A percentile compares a stretch with the other conserved stretches of the same genome.
Evolutionary conservation across 768 basidiomycete species (phyloP).

Genomic region (Pulveroboletus sp.): DNA sequence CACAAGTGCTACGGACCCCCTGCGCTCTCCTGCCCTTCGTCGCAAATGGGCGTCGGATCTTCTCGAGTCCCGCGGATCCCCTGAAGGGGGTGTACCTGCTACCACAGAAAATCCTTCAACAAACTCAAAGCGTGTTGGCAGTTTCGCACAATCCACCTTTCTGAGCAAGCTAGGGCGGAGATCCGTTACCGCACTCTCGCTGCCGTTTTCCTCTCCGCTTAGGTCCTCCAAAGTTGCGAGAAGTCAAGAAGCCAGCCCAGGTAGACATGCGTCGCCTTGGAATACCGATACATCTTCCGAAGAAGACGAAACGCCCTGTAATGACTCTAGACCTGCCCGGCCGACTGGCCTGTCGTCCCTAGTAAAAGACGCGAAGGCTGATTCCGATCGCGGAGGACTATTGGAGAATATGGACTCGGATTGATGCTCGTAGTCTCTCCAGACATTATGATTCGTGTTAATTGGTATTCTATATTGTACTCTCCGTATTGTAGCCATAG

Average conservation of each 20-base stretch:
- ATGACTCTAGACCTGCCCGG: slow-evolving; percentile 10
- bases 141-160: slow-evolving; percentile 31
- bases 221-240: slow-evolving; percentile 19
- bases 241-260: slow-evolving; percentile 28
- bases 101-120: slow-evolving; percentile 4
- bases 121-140: slow-evolving; percentile 6
- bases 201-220: slow-evolving; percentile 33
- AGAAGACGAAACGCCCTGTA: slow-evolving; percentile 30
- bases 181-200: slow-evolving; percentile 43
- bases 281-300: slow-evolving; percentile 62
- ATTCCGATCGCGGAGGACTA: slow-evolving; percentile 20
- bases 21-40: slow-evolving; percentile 41
- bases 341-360: slow-evolving; percentile 8
- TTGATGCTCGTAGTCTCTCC: slow-evolving; percentile 2
- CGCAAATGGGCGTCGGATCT: slow-evolving; percentile 48
- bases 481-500: slow-evolving; percentile 1
- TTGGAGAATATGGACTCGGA: slow-evolving; percentile 22
- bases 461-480: not conserved
- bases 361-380: slow-evolving; percentile 4
- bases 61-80: slow-evolving; percentile 30
- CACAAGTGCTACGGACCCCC: slow-evolving; percentile 33
- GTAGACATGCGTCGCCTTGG: slow-evolving; percentile 40
- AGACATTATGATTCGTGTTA: not conserved
- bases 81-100: slow-evolving; percentile 12
- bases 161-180: slow-evolving; percentile 41